phyloP scores from a whole-genome alignment of 805 yeast species.

The Kodamaea neixiangensis region DNA sequence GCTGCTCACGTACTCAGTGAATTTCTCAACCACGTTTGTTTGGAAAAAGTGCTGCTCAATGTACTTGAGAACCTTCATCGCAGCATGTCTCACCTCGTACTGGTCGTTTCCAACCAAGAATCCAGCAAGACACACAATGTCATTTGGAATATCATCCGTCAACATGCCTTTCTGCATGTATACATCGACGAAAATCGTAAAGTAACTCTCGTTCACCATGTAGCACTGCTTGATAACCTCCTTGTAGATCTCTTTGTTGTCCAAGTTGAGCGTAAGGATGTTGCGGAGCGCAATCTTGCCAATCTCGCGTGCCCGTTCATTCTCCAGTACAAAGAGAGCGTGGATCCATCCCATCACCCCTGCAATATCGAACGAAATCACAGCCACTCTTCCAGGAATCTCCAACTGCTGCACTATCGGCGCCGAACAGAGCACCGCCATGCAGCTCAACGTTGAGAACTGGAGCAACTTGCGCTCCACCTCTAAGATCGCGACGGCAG shows the following conservation, averaged over 20 bases:
- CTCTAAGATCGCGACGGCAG: conserved; percentile 75
- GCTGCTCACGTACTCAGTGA: conserved; percentile 70
- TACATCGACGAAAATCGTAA: conserved; percentile 67
- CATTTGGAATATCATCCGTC: conserved; percentile 43
- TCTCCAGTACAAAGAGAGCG: conserved; percentile 60
- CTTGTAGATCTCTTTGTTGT: conserved; percentile 50
- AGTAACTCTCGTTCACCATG: conserved; percentile 57
- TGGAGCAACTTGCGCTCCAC: conserved; percentile 73
- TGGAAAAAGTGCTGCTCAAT: conserved; percentile 55
- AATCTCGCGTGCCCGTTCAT: conserved; percentile 55
- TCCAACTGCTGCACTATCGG: conserved; percentile 54
- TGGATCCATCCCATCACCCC: conserved; percentile 81
- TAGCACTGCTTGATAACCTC: conserved; percentile 77
- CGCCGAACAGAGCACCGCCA: conserved; percentile 83
- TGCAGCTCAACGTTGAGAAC: conserved; percentile 71
- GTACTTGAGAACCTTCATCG: conserved; percentile 66
- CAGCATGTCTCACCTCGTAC: conserved; percentile 65
- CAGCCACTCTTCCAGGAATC: conserved; percentile 35
- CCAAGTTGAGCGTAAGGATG: conserved; percentile 61
- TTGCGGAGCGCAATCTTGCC: conserved; percentile 75
- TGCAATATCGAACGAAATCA: conserved; percentile 67
- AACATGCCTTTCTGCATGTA: conserved; percentile 45
- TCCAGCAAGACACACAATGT: conserved; percentile 71
- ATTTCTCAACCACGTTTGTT: conserved; percentile 51
- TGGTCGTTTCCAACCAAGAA: conserved; percentile 79